These are phyloP conservation scores for Aspergillus incahuasiensis DNA, from an alignment of 495 filamentous ascomycete genomes.

Conservation along the genomic window DNA sequence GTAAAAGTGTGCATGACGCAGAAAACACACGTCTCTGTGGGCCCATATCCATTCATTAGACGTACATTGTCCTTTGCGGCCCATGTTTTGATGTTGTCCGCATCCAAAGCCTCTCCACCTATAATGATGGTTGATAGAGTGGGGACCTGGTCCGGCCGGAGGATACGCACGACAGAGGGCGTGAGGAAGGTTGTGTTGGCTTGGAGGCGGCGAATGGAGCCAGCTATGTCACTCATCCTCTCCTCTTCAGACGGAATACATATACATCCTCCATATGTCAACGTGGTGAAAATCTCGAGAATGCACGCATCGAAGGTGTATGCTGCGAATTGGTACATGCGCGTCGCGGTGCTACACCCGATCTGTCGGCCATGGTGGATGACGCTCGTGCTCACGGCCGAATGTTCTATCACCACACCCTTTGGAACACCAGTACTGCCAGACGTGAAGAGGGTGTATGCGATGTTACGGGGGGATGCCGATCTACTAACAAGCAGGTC, in stretches of 20 bases:
- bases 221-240: conserved; percentile 20
- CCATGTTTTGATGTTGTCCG: conserved; percentile 19
- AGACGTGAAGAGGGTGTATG: conserved; percentile 32
- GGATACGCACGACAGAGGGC: conserved; percentile 19
- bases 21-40: background rate
- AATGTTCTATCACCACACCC: conserved; percentile 39
- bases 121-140: conserved; percentile 18
- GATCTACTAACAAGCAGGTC: background rate
- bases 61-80: background rate
- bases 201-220: conserved; percentile 14
- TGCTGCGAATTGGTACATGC: conserved; percentile 56
- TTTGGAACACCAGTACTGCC: conserved; percentile 39
- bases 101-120: conserved; percentile 17
- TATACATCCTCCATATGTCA: conserved; percentile 34
- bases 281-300: conserved; percentile 49
- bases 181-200: conserved; percentile 26
- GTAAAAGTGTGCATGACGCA: background rate
- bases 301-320: conserved; percentile 56
- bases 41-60: conserved; percentile 10
- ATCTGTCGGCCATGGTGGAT: background rate
- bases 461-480: background rate
- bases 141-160: conserved; percentile 20
- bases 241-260: conserved; percentile 35
- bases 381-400: conserved; percentile 6
- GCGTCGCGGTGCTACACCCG: background rate